These are phyloP conservation scores for Prototheca stagnorum DNA, from an alignment of 163 green algal species.

Conservation along the genomic window DNA sequence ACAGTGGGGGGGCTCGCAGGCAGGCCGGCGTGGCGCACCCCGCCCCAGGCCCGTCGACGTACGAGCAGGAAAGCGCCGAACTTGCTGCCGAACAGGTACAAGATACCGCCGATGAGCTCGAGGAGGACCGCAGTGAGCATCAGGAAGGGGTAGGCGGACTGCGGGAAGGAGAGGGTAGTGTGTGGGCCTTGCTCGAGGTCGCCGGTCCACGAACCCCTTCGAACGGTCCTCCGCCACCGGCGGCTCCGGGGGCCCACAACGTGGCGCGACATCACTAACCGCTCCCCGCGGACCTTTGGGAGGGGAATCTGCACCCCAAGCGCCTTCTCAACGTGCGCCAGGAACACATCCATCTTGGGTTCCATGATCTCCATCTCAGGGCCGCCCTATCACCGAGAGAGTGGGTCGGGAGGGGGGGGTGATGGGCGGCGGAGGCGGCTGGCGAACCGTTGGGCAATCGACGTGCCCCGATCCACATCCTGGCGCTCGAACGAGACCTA, in stretches of 20 bases:
- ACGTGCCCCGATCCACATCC: not conserved
- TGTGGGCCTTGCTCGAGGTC: no score
- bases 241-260: no score
- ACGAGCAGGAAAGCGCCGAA: conserved; percentile 11
- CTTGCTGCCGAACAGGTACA: conserved; percentile 11
- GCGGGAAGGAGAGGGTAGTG: no score
- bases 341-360: conserved; percentile 17
- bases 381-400: conserved; percentile 9
- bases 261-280: no score
- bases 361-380: conserved; percentile 8
- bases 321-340: not conserved
- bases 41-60: no score
- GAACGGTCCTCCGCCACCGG: no score
- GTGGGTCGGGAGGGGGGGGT: not conserved
- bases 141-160: conserved; percentile 7
- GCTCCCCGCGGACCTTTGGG: conserved; percentile 8
- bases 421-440: not conserved
- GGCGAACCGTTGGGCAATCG: not conserved
- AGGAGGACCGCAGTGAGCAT: conserved; percentile 9
- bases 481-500: not conserved
- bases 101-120: conserved; percentile 13
- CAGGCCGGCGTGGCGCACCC: no score
- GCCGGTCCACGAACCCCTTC: no score
- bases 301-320: conserved; percentile 5
- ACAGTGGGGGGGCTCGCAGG: no score